phyloP scores from a whole-genome alignment of 306 rosid genomes.

The Fragaria nilgerrensis region DNA sequence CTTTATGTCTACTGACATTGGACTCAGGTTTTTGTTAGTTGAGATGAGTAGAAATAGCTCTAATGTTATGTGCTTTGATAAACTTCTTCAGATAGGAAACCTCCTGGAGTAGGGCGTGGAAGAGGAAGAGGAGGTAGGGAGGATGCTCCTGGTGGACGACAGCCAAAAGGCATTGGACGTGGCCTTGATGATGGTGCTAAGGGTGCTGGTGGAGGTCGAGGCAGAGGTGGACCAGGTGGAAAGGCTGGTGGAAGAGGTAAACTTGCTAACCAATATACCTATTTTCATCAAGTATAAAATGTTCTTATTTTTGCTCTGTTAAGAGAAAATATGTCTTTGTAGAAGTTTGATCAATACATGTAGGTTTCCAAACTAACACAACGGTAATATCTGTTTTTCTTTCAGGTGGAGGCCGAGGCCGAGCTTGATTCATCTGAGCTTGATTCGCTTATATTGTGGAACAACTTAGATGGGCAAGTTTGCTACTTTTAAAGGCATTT shows the following conservation, averaged over 20 bases:
- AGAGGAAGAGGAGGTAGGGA: conserved; percentile 90
- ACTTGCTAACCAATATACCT: background rate
- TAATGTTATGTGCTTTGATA: background rate
- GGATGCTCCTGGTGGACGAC: conserved; percentile 82
- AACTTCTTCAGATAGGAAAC: conserved; percentile 70
- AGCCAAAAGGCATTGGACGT: conserved; percentile 81
- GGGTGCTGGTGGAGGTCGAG: conserved; percentile 85
- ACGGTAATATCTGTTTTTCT: background rate
- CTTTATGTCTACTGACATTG: background rate
- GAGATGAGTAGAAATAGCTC: background rate
- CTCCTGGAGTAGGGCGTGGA: conserved; percentile 97
- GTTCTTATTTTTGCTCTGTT: background rate
- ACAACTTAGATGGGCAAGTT: conserved; percentile 9
- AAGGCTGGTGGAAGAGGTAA: conserved; percentile 88
- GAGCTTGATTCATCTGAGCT: conserved; percentile 52
- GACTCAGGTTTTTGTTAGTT: background rate
- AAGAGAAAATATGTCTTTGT: background rate
- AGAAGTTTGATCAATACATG: background rate
- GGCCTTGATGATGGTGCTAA: conserved; percentile 84
- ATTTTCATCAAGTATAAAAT: background rate
- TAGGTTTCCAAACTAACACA: background rate
- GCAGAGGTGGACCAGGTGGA: conserved; percentile 72
- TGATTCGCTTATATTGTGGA: conserved; percentile 23
- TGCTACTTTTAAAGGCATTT: conserved; percentile 48
- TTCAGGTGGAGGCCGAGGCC: conserved; percentile 65